Evolutionary conservation across 768 basidiomycete genomes (phyloP), one percentile per base, ranked within the genome.

Genomic region (Termitomyces sp.): DNA sequence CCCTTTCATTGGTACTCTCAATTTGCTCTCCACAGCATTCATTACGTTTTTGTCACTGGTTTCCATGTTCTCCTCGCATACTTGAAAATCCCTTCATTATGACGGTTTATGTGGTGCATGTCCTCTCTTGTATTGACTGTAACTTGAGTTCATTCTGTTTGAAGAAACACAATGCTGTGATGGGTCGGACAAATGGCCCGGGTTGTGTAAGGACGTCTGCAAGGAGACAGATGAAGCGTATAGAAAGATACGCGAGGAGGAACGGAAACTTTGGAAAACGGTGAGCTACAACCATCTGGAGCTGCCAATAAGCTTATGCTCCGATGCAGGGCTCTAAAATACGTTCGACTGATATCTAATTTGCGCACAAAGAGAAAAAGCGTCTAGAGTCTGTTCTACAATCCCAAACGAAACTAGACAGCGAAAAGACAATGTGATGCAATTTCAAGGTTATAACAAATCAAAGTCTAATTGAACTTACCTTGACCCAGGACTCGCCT

Each of bases 51-150:
- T n/a, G n/a, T n/a, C n/a, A n/a, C n/a, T n/a, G n/a, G n/a, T n/a
- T n/a, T n/a, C n/a, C n/a, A n/a, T n/a, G n/a, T n/a, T n/a, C n/a
- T n/a, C n/a, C n/a, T n/a, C n/a, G n/a, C n/a, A n/a, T n/a, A n/a
- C n/a, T n/a, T n/a, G n/a, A n/a, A n/a, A n/a, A n/a, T n/a, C n/a
- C n/a, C n/a, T n/a, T n/a, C n/a, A n/a, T n/a, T n/a, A n/a, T n/a
- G 96, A 99, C 70, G 95, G 96, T 1, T 79, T 98, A 27, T 99
- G 96, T 70, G 95, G 94, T 93, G 68, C 20, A 89, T 76, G 88
- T 75, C 13, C 30, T 41, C 41, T 37, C 13, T 5, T 0, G 20
- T 6, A 44, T 13, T 44, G 31, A 15, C 22, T 20, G 1, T 34
- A 22, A 34, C 27, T 37, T 33, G 8, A 53, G n/a, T 65, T 72